These are phyloP conservation scores for Boletus pseudopeckii DNA, from an alignment of 768 basidiomycete species.

Conservation along the genomic window DNA sequence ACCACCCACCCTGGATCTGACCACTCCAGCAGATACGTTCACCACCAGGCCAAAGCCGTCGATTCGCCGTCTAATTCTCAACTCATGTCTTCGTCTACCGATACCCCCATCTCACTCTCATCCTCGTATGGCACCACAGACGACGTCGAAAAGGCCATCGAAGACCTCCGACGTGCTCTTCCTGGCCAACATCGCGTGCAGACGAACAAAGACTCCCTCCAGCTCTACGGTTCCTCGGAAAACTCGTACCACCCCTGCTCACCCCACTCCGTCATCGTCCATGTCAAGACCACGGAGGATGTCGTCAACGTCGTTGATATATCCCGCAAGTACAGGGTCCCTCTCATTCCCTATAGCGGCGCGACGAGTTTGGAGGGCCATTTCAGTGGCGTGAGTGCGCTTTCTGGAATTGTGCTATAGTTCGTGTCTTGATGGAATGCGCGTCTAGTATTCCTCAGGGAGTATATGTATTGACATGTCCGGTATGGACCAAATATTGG, in stretches of 20 bases:
- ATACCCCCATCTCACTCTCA: conserved; percentile 2
- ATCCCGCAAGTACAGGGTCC: conserved; percentile 68
- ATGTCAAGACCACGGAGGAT: conserved; percentile 68
- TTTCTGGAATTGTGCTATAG: not conserved
- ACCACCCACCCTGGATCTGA: not conserved
- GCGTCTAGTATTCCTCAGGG: conserved; percentile 40
- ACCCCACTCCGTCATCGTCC: conserved; percentile 56
- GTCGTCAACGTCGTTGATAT: conserved; percentile 79
- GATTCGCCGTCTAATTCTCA: not conserved
- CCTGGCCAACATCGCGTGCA: conserved; percentile 45
- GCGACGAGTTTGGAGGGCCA: conserved; percentile 89
- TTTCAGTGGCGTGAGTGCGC: conserved; percentile 59
- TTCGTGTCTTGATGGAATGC: conserved; percentile 1
- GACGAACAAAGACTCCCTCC: conserved; percentile 49
- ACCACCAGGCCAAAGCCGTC: conserved; percentile 2
- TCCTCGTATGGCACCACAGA: conserved; percentile 44
- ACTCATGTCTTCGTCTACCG: not conserved
- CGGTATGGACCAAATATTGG: conserved; percentile 62
- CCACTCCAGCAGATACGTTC: not conserved
- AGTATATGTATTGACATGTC: conserved; percentile 68
- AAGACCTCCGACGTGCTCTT: conserved; percentile 47
- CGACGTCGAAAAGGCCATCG: conserved; percentile 50
- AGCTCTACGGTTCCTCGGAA: conserved; percentile 61
- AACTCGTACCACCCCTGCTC: conserved; percentile 64
- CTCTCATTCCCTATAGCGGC: conserved; percentile 78